Base-by-base conservation (phyloP, 257 asterid species). In the Penstemon newberryi region DNA sequence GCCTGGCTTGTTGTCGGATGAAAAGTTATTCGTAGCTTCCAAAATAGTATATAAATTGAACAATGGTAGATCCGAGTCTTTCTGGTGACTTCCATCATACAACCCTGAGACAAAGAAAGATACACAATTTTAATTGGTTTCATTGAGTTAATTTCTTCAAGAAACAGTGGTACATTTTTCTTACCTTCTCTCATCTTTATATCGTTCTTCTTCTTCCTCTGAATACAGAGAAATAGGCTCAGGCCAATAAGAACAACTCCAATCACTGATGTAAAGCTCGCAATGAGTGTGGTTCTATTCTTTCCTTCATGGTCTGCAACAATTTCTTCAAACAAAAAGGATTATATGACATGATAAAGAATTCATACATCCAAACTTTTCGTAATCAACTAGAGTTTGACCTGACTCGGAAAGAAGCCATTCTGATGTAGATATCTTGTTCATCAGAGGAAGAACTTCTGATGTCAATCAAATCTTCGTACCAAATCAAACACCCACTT, bases 401-500 rank as follows among this genome's bases (percentile, higher is more conserved):
- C 77, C 73, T 54, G 66, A 41, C 53, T 79, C 80, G 6, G 84
- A 15, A 60, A 33, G 76, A 42, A 53, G 80, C 76, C 74, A 82
- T 55, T 72, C 83, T 69, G 47, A 81, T 73, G 41, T 72, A 78
- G 36, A 81, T 56, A 37, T 55, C 73, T 49, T 72, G 69, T n/a
- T 67, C 74, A 15, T 61, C 67, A 43, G 25, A 11, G 9, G 13
- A 47, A 3, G 66, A 11, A 5, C 40, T 57, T 69, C 73, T 81
- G 3, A 81, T 58, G 42, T 84, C 86, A 11, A 72, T 13, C 72
- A 84, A 81, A 15, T 79, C 81, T 6, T 72, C 75, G 10, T 69
- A 67, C 79, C 84, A 74, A 37, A 81, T 63, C 64, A 84, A 33
- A 77, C 89, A 84, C 8, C 89, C 89, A 11, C 13, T 10, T 53